phyloP scores from a whole-genome alignment of 768 basidiomycete genomes.

The Glaciozyma martinii region DNA sequence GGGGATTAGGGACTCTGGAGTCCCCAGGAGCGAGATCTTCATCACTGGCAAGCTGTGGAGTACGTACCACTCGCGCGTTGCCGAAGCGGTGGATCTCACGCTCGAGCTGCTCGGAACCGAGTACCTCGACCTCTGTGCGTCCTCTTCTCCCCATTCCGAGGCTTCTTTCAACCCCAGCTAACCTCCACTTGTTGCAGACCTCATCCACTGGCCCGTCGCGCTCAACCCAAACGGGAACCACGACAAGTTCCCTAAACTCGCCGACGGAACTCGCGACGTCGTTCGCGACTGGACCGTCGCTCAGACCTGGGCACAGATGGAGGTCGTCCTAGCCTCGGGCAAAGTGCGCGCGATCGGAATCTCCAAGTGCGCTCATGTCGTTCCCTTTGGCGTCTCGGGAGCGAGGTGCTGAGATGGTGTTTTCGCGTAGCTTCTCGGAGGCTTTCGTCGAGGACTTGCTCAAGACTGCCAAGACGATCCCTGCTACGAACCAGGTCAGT shows the following conservation, averaged over 20 bases:
- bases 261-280: conserved; percentile 17
- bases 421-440: conserved; percentile 56
- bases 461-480: conserved; percentile 46
- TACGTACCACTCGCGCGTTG: conserved; percentile 51
- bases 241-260: conserved; percentile 25
- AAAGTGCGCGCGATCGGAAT: conserved; percentile 70
- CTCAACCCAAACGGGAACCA: conserved; percentile 46
- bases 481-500: conserved; percentile 66
- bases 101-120: conserved; percentile 59
- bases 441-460: conserved; percentile 57
- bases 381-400: conserved; percentile 34
- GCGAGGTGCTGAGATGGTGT: conserved; percentile 40
- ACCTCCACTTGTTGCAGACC: conserved; percentile 5
- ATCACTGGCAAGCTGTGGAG: conserved; percentile 49
- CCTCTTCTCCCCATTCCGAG: not conserved
- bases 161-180: not conserved
- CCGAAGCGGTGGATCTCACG: conserved; percentile 59
- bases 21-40: conserved; percentile 65
- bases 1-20: conserved; percentile 67
- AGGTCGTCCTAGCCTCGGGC: conserved; percentile 44
- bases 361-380: conserved; percentile 16
- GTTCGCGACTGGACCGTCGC: conserved; percentile 54
- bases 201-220: conserved; percentile 77
- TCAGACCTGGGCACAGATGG: conserved; percentile 54
- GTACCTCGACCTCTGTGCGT: conserved; percentile 61